phyloP scores from a whole-genome alignment of 2,329 filamentous ascomycete genomes.

The Diaporthe australafricana region DNA sequence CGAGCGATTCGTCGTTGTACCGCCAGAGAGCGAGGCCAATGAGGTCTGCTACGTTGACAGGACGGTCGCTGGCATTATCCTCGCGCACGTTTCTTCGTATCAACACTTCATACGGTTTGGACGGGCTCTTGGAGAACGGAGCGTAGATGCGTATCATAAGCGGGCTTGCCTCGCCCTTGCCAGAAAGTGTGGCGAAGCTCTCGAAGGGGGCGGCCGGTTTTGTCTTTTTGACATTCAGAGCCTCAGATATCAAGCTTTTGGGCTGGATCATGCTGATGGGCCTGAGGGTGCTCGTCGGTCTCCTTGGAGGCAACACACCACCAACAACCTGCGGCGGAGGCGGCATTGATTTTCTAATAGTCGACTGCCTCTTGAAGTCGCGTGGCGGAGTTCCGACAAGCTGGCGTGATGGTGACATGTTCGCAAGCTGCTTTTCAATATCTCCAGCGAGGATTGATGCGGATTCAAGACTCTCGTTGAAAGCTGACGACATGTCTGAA shows the following conservation, averaged over 20 bases:
- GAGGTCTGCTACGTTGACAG: conserved; percentile 81
- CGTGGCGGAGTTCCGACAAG: conserved; percentile 74
- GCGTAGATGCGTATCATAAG: conserved; percentile 82
- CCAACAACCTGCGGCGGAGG: conserved; percentile 68
- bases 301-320: conserved; percentile 76
- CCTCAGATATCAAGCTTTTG: conserved; percentile 77
- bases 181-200: conserved; percentile 79
- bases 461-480: conserved; percentile 76
- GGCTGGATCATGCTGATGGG: conserved; percentile 77
- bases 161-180: conserved; percentile 82
- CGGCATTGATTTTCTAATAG: conserved; percentile 70
- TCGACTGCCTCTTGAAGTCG: conserved; percentile 71
- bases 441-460: conserved; percentile 76
- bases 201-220: conserved; percentile 80
- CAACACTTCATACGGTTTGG: conserved; percentile 77
- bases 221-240: conserved; percentile 78
- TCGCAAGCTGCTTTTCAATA: conserved; percentile 61
- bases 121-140: conserved; percentile 74
- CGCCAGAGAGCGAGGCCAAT: conserved; percentile 83
- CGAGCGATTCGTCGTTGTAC: conserved; percentile 80
- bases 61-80: conserved; percentile 69
- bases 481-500: conserved; percentile 73
- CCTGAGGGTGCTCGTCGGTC: conserved; percentile 72
- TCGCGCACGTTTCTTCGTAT: conserved; percentile 77
- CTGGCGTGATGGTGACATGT: conserved; percentile 64